Base-by-base conservation (phyloP, 805 yeast species). In the Yarrowia sp. region DNA sequence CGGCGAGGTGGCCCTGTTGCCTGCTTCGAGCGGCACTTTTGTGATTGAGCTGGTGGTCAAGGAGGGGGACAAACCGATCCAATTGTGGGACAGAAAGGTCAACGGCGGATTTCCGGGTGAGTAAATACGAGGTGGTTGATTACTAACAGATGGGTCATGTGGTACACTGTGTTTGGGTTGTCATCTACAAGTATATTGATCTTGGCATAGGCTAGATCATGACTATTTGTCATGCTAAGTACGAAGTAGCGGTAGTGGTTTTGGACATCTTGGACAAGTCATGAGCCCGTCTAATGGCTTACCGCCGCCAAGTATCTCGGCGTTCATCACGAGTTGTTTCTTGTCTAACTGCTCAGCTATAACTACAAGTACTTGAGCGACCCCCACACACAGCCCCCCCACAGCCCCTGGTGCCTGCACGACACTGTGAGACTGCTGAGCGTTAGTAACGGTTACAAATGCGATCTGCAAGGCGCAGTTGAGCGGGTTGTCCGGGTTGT, bases 101-200 rank as follows among this genome's bases (percentile, higher is more conserved):
- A 78, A 85, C 64, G 90, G 86, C 42, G 97, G 97, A 40, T 92
- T 92, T 75, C 97, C 64, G 15, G 64, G 64, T 58, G 50, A 58
- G 64, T 58, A 33, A n/a, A n/a, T n/a, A n/a, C n/a, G n/a, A n/a
- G n/a, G 30, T 7, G 30, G 7, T 24, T 24, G 3, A 24, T 24
- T 24, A 24, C 30, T 24, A 24, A 24, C 30, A 24, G 30, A 24
- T 24, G n/a, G n/a, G 30, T 24, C 30, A 24, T 24, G n/a, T n/a
- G 30, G 30, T 4, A 24, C 30, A 24, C 7, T 7, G 3, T 24
- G 6, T 24, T 5, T 7, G 6, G 30, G 30, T 24, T 24, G n/a
- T n/a, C n/a, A n/a, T n/a, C n/a, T n/a, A n/a, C 30, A 24, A 24
- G 30, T 24, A 24, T 24, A 24, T 24, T 24, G 30, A 24, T 24